Conservation (phyloP, 345 rosid species). For the Boechera divaricarpa region DNA sequence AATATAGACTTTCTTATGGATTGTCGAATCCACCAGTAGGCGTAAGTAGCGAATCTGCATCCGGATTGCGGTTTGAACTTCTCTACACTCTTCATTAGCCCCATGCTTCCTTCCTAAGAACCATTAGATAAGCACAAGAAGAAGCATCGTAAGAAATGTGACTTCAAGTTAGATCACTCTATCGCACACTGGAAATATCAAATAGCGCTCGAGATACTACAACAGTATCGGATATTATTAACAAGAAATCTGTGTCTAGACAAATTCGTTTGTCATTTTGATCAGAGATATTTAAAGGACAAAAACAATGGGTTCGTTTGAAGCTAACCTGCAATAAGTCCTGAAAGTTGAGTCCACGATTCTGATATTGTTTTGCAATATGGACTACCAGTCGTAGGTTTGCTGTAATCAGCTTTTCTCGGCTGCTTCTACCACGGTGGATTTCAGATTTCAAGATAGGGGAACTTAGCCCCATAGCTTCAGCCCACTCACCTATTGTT, state of each 20-base stretch:
- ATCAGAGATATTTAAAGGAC: background rate
- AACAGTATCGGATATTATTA: background rate
- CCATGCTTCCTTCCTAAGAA: conserved; percentile 82
- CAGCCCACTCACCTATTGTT: conserved; percentile 79
- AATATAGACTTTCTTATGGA: conserved; percentile 73
- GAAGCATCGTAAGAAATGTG: conserved; percentile 2
- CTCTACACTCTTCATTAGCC: conserved; percentile 87
- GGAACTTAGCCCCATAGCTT: conserved; percentile 66
- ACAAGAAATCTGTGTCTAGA: background rate
- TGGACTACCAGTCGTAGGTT: conserved; percentile 88
- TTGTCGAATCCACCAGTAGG: conserved; percentile 96
- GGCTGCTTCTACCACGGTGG: conserved; percentile 63
- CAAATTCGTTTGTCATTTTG: background rate
- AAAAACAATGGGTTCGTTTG: conserved; percentile 10
- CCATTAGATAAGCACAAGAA: conserved; percentile 24
- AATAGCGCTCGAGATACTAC: conserved; percentile 16
- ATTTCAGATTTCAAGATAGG: conserved; percentile 64
- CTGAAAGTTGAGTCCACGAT: conserved; percentile 79
- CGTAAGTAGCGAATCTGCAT: conserved; percentile 83
- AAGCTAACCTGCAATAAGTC: conserved; percentile 78
- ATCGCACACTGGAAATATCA: background rate
- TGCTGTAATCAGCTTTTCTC: conserved; percentile 71
- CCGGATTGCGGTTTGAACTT: conserved; percentile 86
- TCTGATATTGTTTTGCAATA: conserved; percentile 78
- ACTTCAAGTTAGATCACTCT: conserved; percentile 16